Evolutionary conservation across 2,329 filamentous ascomycete species (phyloP), one percentile per base, ranked within the genome.

Genomic region (Talaromyces sp.): DNA sequence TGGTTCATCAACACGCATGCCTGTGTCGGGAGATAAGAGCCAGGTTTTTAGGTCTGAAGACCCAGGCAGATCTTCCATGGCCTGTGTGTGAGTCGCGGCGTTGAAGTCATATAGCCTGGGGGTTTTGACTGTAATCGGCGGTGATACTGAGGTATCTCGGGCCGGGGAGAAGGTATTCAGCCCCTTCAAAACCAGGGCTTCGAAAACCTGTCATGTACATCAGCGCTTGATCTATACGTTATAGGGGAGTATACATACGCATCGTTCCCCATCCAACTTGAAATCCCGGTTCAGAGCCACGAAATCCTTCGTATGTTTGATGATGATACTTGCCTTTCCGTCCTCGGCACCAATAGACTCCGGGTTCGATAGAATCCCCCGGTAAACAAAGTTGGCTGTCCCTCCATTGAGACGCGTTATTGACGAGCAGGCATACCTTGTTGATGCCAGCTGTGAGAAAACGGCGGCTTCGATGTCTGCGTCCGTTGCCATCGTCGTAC

Each of bases 221-320:
- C 10, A 48, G 43, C n/a, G 31, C 9, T 43, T 10, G 9, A 31
- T 17, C 15, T 17, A 31, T 9, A 22, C 22, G 15, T 8, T 35
- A 9, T 8, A 11, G n/a, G n/a, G n/a, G 15, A 15, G 17, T 50
- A 21, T 2, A 28, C 55, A 17, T 19, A 58, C 57, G 35, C 51
- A 58, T 36, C 57, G 41, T 10, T 58, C 57, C 6, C 40, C 31
- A 22, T 54, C 51, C 8, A 58, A n/a, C n/a, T 58, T 58, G 25
- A 58, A 58, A 5, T 35, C 51, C 13, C 57, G 41, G 6, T 58
- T 58, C 15, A 55, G 36, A 10, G 57, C 57, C 8, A 58, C 57
- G n/a, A 54, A 58, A 33, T 58, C 35, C 15, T 37, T 50, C n/a
- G 57, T 58, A 43, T 58, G 51, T 45, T 58, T 58, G 28, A 58